Conservation (phyloP, 164 flowering plant genomes). For the Litsea cubeba region DNA sequence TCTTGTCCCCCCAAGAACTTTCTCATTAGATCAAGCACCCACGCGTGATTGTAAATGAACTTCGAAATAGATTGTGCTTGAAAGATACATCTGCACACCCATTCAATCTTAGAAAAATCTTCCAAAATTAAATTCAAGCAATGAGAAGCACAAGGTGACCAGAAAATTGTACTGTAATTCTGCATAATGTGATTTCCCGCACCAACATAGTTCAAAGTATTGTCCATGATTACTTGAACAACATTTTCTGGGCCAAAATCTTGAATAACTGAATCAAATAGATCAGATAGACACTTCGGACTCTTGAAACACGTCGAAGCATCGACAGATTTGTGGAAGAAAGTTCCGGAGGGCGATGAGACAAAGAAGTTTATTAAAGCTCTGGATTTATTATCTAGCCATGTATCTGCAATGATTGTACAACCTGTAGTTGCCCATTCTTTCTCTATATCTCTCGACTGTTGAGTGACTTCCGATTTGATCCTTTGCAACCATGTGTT, state of each 20-base stretch:
- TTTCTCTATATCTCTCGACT: slow-evolving; percentile 68
- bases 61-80: slow-evolving; percentile 81
- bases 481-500: slow-evolving; percentile 72
- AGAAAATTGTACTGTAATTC: slow-evolving; percentile 65
- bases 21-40: slow-evolving; percentile 70
- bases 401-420: slow-evolving; percentile 82
- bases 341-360: slow-evolving; percentile 84
- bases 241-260: slow-evolving; percentile 85
- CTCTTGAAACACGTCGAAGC: slow-evolving; percentile 62
- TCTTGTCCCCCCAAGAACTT: slow-evolving; percentile 74
- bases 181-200: slow-evolving; percentile 60
- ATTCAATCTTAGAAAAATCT: slow-evolving; percentile 79
- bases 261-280: slow-evolving; percentile 82
- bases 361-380: slow-evolving; percentile 81
- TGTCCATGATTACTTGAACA: slow-evolving; percentile 81
- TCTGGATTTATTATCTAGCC: slow-evolving; percentile 85
- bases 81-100: slow-evolving; percentile 69
- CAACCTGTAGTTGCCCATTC: slow-evolving; percentile 89
- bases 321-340: slow-evolving; percentile 85
- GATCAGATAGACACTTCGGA: slow-evolving; percentile 61
- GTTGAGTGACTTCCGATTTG: slow-evolving; percentile 61
- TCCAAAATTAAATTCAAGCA: slow-evolving; percentile 76
- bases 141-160: slow-evolving; percentile 84
- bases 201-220: slow-evolving; percentile 51
- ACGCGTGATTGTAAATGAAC: slow-evolving; percentile 62